These are phyloP conservation scores for Ascomycota sp. DNA, from an alignment of 2,329 filamentous ascomycete species.

Conservation along the genomic window DNA sequence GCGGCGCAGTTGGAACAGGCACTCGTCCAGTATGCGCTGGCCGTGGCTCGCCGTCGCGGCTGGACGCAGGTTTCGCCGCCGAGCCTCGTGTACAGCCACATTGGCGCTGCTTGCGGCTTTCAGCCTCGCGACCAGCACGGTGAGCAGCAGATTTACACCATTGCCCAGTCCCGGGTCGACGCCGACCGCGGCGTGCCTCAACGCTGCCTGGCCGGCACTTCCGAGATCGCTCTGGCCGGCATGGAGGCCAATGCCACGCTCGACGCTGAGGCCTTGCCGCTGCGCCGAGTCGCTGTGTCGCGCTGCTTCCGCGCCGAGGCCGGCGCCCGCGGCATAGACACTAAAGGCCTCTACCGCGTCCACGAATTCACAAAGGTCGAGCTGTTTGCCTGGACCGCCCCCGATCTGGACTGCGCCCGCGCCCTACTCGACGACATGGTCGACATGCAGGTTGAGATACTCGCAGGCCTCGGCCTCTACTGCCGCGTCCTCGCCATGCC, in stretches of 20 bases:
- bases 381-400: constrained; percentile 77
- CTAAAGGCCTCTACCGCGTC: constrained; percentile 87
- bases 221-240: constrained; percentile 83
- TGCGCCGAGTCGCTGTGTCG: constrained; percentile 66
- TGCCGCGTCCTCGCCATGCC: constrained; percentile 92
- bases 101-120: constrained; percentile 81
- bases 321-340: constrained; percentile 71
- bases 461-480: constrained; percentile 55
- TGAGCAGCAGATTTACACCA: constrained; percentile 78
- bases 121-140: constrained; percentile 77
- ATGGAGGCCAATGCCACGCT: constrained; percentile 64
- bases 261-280: constrained; percentile 43
- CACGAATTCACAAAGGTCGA: constrained; percentile 99
- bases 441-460: constrained; percentile 66
- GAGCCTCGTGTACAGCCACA: constrained; percentile 78
- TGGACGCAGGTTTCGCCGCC: constrained; percentile 74
- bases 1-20: constrained; percentile 90
- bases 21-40: constrained; percentile 67
- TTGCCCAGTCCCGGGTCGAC: constrained; percentile 47
- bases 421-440: constrained; percentile 69
- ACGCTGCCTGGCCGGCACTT: constrained; percentile 65
- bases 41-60: constrained; percentile 48
- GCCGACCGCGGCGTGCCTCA: constrained; percentile 41
- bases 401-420: constrained; percentile 26
- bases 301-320: constrained; percentile 94